phyloP scores from a whole-genome alignment of 2,329 filamentous ascomycete genomes.

The Fusarium subtropicale region DNA sequence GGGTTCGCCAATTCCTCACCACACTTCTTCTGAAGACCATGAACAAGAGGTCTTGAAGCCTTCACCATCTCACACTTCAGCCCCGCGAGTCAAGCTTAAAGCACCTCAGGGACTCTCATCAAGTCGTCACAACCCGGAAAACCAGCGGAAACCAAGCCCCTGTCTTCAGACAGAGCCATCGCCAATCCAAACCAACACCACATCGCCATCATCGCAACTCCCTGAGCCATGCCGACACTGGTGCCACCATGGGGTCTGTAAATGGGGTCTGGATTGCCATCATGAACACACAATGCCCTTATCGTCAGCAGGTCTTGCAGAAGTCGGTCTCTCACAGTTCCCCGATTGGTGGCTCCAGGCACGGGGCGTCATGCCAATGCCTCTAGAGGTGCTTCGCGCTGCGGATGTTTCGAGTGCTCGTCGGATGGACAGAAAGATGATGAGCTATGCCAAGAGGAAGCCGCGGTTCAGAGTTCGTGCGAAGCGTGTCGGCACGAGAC shows the following conservation, averaged over 20 bases:
- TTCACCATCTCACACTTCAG: background rate
- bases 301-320: constrained; percentile 54
- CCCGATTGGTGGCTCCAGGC: constrained; percentile 58
- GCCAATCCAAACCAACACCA: constrained; percentile 3
- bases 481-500: background rate
- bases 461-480: constrained; percentile 3
- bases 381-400: constrained; percentile 4
- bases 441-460: constrained; percentile 10
- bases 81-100: constrained; percentile 2
- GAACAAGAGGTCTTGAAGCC: background rate
- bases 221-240: constrained; percentile 55
- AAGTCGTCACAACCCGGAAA: constrained; percentile 34
- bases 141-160: constrained; percentile 1
- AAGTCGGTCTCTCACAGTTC: constrained; percentile 56
- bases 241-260: constrained; percentile 62
- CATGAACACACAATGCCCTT: constrained; percentile 62
- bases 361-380: constrained; percentile 33
- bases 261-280: constrained; percentile 57
- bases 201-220: background rate
- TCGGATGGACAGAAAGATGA: constrained; percentile 12
- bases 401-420: constrained; percentile 4
- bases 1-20: background rate
- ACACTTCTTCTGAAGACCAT: background rate
- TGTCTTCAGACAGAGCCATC: background rate
- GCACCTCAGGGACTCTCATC: constrained; percentile 28